A percentile compares a stretch with the other conserved stretches of the same genome.
Conservation (phyloP, 2,329 filamentous ascomycete species). For the Ophioceras dolichostomum region DNA sequence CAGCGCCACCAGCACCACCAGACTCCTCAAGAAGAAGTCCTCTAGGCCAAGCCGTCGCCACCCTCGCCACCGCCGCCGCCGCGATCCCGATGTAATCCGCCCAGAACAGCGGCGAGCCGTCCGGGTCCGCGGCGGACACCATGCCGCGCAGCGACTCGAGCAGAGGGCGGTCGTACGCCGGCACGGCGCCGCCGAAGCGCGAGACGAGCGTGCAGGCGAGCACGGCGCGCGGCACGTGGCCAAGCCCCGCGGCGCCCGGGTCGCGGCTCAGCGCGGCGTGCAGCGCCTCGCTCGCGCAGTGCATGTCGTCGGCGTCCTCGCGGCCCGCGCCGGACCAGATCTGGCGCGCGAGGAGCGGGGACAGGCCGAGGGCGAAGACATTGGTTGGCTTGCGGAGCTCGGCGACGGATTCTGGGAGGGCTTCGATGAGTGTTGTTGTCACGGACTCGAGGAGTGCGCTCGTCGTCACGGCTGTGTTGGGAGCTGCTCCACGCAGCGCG, state of each 20-base stretch:
- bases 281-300: slow-evolving; percentile 57
- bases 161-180: slow-evolving; percentile 31
- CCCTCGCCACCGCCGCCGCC: slow-evolving; percentile 26
- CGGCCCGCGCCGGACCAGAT: slow-evolving; percentile 31
- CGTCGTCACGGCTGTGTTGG: not conserved
- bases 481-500: too few species aligned
- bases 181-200: slow-evolving; percentile 56
- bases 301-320: slow-evolving; percentile 32
- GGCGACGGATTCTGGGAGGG: slow-evolving; percentile 19
- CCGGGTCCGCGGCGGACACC: slow-evolving; percentile 22
- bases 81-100: slow-evolving; percentile 38
- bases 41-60: slow-evolving; percentile 29
- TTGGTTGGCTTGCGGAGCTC: slow-evolving; percentile 10
- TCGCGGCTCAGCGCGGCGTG: slow-evolving; percentile 58
- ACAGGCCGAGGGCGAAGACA: slow-evolving; percentile 28
- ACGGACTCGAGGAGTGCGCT: not conserved
- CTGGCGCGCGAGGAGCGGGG: slow-evolving; percentile 30
- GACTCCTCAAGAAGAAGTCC: too few species aligned
- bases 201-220: slow-evolving; percentile 61
- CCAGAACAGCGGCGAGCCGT: slow-evolving; percentile 30
- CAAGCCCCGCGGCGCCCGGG: slow-evolving; percentile 58
- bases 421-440: slow-evolving; percentile 7
- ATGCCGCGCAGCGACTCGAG: slow-evolving; percentile 28
- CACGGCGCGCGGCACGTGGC: slow-evolving; percentile 58
- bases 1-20: too few species aligned